Conservation (phyloP, 2,329 filamentous ascomycete species). For the Fusarium vanettenii region DNA sequence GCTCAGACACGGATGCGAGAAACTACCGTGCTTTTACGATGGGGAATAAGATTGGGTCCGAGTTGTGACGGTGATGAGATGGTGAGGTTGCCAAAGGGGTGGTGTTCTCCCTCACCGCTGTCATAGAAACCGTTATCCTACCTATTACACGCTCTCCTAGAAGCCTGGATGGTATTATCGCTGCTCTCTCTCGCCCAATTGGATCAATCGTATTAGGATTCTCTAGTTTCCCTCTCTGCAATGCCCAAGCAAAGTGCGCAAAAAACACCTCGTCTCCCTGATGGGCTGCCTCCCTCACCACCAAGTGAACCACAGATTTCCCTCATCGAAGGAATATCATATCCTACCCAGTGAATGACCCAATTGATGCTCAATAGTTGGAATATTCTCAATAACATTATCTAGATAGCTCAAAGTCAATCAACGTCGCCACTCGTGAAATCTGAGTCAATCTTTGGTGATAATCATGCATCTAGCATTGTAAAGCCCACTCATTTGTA, state of each 20-base stretch:
- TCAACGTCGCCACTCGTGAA: not conserved
- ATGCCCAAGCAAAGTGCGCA: not conserved
- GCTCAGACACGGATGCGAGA: not conserved
- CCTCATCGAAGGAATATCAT: not conserved
- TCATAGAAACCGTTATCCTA: not conserved
- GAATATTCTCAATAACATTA: not conserved
- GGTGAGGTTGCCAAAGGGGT: not conserved
- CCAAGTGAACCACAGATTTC: not conserved
- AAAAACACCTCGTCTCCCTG: not conserved
- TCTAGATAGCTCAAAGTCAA: not conserved
- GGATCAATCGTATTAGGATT: not conserved
- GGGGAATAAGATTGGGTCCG: not conserved
- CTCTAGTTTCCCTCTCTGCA: not conserved
- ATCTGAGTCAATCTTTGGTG: not conserved
- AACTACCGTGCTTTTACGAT: not conserved
- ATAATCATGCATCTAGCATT: not conserved
- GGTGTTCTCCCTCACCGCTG: not conserved
- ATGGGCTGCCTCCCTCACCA: not conserved
- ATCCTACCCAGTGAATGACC: fast-evolving
- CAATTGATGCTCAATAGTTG: not conserved
- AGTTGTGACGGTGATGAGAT: not conserved
- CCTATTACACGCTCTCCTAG: not conserved
- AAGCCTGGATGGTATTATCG: not conserved
- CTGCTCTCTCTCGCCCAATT: not conserved
- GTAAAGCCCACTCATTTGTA: not conserved